phyloP scores from a whole-genome alignment of 1,284 basidiomycete species.

The Irpex sp. region DNA sequence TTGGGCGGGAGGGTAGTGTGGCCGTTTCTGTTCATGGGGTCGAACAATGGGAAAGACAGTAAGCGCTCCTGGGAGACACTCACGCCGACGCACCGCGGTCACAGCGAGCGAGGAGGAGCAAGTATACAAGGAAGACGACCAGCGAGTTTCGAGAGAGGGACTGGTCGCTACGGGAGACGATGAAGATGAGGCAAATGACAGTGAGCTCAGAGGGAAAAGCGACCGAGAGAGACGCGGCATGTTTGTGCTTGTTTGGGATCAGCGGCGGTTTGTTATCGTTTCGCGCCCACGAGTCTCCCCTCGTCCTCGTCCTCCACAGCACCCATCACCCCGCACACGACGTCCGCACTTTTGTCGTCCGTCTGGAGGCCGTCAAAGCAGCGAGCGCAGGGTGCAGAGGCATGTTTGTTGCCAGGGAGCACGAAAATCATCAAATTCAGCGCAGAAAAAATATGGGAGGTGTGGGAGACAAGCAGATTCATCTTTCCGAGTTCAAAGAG shows the following conservation, averaged over 20 bases:
- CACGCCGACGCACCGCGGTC: not conserved
- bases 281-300: not conserved
- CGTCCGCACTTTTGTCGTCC: not conserved
- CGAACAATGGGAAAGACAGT: not conserved
- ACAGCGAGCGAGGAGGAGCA: not conserved
- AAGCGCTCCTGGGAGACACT: not conserved
- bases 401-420: not conserved
- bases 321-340: not conserved
- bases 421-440: not conserved
- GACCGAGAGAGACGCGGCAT: constrained; percentile 12
- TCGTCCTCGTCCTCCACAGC: not conserved
- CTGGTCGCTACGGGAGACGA: not conserved
- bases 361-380: not conserved
- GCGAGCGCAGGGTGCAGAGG: not conserved
- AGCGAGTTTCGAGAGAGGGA: not conserved
- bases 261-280: constrained; percentile 16
- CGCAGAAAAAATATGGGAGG: not conserved
- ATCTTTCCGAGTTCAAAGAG: constrained; percentile 1
- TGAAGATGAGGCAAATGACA: constrained; percentile 8
- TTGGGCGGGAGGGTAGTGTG: not conserved
- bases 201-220: constrained; percentile 17
- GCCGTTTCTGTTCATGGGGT: constrained; percentile 2
- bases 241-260: constrained; percentile 20
- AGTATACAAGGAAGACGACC: not conserved
- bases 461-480: not conserved